A percentile compares a stretch with the other conserved stretches of the same genome.
Conservation (phyloP, 1,139 yeast genomes). For the Candida smagusa region DNA sequence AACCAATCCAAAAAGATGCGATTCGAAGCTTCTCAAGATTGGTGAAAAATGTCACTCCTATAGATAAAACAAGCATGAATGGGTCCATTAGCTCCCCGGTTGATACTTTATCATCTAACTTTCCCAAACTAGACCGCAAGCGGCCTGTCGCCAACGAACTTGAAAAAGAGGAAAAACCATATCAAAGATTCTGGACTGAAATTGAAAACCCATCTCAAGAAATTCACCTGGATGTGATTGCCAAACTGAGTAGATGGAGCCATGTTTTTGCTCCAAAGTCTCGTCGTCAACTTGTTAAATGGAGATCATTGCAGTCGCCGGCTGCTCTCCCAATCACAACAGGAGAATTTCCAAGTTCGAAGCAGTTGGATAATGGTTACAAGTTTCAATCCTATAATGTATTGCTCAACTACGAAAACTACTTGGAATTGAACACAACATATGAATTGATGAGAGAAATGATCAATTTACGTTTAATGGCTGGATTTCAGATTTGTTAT, state of each 20-base stretch:
- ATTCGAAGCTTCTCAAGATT: background rate
- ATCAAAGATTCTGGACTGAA: constrained; percentile 57
- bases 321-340: constrained; percentile 87
- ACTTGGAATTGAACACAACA: constrained; percentile 49
- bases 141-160: constrained; percentile 1
- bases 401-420: constrained; percentile 52
- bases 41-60: background rate
- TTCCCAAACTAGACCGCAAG: background rate
- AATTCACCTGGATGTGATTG: constrained; percentile 43
- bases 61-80: background rate
- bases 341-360: constrained; percentile 66
- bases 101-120: background rate
- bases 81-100: background rate
- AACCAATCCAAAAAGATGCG: background rate
- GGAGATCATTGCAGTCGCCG: constrained; percentile 92
- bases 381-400: constrained; percentile 66
- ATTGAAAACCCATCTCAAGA: constrained; percentile 69
- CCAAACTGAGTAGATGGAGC: constrained; percentile 69
- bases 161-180: constrained; percentile 8
- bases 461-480: constrained; percentile 75
- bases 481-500: constrained; percentile 88
- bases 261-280: constrained; percentile 77
- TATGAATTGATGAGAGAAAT: constrained; percentile 76
- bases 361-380: constrained; percentile 62
- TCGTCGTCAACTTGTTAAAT: constrained; percentile 68